Percentiles rank a stretch among this genome's conserved stretches.
phyloP scores from a whole-genome alignment of 1,284 basidiomycete species.

The Naganishia liquefaciens region DNA sequence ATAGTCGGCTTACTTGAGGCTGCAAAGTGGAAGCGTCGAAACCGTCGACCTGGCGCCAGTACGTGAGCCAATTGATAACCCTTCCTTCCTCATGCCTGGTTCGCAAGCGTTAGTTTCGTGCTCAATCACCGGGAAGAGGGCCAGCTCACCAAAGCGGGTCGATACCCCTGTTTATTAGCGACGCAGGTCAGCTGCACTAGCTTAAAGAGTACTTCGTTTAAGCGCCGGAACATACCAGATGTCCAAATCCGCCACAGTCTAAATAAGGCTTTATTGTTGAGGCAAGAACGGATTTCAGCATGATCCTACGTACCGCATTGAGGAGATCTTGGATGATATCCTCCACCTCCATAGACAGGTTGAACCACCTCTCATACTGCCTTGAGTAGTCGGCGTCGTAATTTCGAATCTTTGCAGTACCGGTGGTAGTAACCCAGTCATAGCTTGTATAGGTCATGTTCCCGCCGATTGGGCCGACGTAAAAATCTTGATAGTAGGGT shows the following conservation, averaged over 20 bases:
- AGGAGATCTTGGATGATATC: slow-evolving; percentile 44
- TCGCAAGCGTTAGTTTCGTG: background rate
- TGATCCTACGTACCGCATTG: slow-evolving; percentile 2
- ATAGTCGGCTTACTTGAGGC: background rate
- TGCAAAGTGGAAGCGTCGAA: slow-evolving; percentile 10
- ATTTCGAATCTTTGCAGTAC: slow-evolving; percentile 36
- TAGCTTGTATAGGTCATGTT: slow-evolving; percentile 27
- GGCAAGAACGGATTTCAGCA: background rate
- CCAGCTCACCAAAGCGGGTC: slow-evolving; percentile 44
- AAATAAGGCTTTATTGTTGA: background rate
- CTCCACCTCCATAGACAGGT: slow-evolving; percentile 34
- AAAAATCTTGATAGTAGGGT: slow-evolving; percentile 35
- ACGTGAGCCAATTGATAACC: slow-evolving; percentile 27
- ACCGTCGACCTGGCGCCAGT: slow-evolving; percentile 19
- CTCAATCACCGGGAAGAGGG: too few relatives aligned
- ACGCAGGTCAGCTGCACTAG: background rate
- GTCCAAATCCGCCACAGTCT: slow-evolving; percentile 9
- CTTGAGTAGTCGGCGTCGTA: slow-evolving; percentile 37
- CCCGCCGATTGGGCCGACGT: slow-evolving; percentile 44
- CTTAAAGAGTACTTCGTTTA: too few relatives aligned
- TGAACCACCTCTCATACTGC: slow-evolving; percentile 26
- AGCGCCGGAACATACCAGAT: background rate
- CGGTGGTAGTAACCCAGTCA: slow-evolving; percentile 38
- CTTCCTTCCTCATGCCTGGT: slow-evolving; percentile 33
- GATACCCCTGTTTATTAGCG: slow-evolving; percentile 37